Evolutionary conservation across 148 eudicot species (phyloP).

Genomic region (Diospyros lotus): DNA sequence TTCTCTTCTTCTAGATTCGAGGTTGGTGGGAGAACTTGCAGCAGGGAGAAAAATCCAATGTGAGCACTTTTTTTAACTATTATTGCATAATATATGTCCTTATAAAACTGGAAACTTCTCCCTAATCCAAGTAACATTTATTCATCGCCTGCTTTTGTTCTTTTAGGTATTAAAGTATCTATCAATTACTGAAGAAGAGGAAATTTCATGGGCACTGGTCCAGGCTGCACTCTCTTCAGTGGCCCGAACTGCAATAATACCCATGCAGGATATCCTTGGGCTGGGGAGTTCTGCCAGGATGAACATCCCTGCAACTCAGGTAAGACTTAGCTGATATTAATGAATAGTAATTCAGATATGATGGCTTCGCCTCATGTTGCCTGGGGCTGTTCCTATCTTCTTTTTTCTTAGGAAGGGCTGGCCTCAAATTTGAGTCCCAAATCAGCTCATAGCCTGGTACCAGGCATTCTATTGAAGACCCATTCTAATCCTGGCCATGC

Average conservation of each 20-base stretch:
- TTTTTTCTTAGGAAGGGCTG: not conserved
- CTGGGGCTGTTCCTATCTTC: not conserved
- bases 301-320: constrained; percentile 98
- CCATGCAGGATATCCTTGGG: constrained; percentile 92
- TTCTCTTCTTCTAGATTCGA: constrained; percentile 42
- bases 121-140: not conserved
- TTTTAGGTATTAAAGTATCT: constrained; percentile 72
- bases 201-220: constrained; percentile 80
- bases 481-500: not conserved
- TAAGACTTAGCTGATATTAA: constrained; percentile 17
- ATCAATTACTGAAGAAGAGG: constrained; percentile 41
- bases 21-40: constrained; percentile 95
- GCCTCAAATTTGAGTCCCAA: not conserved
- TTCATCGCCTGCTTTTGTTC: constrained; percentile 1
- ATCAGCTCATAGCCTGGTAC: not conserved
- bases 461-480: not conserved
- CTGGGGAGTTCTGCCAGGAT: constrained; percentile 88
- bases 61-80: constrained; percentile 29
- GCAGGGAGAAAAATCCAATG: constrained; percentile 63
- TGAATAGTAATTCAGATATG: not conserved
- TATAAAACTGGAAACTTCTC: too few relatives aligned
- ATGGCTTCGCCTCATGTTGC: not conserved
- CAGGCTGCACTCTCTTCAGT: constrained; percentile 70
- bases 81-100: too few relatives aligned
- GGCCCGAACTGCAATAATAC: constrained; percentile 75